Evolutionary conservation across 2,329 filamentous ascomycete species (phyloP).

Genomic region (Dactylellina cionopaga): DNA sequence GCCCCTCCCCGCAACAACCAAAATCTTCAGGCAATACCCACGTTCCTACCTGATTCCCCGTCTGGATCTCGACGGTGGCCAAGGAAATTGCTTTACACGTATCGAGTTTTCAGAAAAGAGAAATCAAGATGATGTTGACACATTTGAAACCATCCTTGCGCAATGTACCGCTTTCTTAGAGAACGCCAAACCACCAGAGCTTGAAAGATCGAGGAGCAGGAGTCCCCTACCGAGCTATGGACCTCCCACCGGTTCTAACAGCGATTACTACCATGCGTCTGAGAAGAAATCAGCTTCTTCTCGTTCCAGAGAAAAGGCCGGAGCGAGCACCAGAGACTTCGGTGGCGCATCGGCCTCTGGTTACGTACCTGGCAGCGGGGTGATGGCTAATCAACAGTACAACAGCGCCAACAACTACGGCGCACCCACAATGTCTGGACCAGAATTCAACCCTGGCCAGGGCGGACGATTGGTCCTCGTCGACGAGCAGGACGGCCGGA

Average conservation of each 20-base stretch:
- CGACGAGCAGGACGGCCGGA: constrained; percentile 94
- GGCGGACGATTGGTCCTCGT: constrained; percentile 86
- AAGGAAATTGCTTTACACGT: constrained; percentile 81
- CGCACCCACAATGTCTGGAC: constrained; percentile 18
- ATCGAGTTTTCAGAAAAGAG: constrained; percentile 86
- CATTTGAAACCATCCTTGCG: constrained; percentile 96
- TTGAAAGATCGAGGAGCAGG: constrained; percentile 57
- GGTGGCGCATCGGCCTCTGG: constrained; percentile 25
- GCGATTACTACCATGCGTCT: constrained; percentile 20
- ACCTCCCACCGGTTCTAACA: constrained; percentile 16
- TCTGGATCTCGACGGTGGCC: constrained; percentile 86
- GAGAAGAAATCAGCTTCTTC: constrained; percentile 25
- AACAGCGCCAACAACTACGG: constrained; percentile 2
- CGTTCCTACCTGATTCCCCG: constrained; percentile 92
- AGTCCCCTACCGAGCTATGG: constrained; percentile 24
- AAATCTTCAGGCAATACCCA: constrained; percentile 96
- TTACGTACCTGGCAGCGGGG: constrained; percentile 43
- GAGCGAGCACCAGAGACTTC: constrained; percentile 31
- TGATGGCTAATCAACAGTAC: constrained; percentile 40
- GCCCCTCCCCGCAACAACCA: constrained; percentile 90
- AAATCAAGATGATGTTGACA: constrained; percentile 89
- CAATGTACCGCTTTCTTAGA: constrained; percentile 97
- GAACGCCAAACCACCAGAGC: constrained; percentile 73
- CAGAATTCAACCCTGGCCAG: constrained; percentile 10
- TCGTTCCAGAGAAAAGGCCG: constrained; percentile 20